These are phyloP conservation scores for Rhizophagus sp. DNA, from an alignment of 192 early-diverging fungal genomes.

Conservation along the genomic window DNA sequence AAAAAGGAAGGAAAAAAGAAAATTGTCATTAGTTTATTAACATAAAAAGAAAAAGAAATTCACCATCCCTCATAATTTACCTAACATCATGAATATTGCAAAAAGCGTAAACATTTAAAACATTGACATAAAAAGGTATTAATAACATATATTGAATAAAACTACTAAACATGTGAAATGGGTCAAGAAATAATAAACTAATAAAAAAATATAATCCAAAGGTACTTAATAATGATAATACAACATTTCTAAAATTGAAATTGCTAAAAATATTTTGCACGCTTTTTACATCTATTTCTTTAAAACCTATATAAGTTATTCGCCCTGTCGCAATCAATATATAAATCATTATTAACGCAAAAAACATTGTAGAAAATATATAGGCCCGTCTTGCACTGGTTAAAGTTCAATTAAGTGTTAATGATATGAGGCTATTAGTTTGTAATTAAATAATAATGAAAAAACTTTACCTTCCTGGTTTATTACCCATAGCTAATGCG, in stretches of 20 bases:
- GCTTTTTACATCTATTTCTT: background rate
- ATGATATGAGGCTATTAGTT: too few relatives aligned
- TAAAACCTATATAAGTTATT: constrained; percentile 46
- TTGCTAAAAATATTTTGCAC: constrained; percentile 38
- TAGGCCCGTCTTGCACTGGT: constrained; percentile 54
- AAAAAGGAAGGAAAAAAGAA: background rate
- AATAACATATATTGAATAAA: constrained; percentile 65
- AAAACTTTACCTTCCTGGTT: constrained; percentile 76
- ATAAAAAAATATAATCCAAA: constrained; percentile 67
- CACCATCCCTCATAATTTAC: constrained; percentile 6
- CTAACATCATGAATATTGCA: constrained; percentile 42
- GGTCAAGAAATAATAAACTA: constrained; percentile 59
- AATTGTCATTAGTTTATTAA: too few relatives aligned
- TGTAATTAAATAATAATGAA: too few relatives aligned
- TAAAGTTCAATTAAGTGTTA: constrained; percentile 34
- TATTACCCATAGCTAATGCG: constrained; percentile 91
- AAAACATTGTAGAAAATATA: constrained; percentile 47
- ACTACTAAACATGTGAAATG: constrained; percentile 67
- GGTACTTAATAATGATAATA: constrained; percentile 58
- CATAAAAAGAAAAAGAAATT: too few relatives aligned
- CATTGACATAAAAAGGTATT: constrained; percentile 67
- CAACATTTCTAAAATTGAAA: constrained; percentile 43
- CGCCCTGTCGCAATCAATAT: constrained; percentile 52
- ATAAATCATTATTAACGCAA: constrained; percentile 51
- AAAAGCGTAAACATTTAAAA: constrained; percentile 42